A percentile compares a stretch with the other conserved stretches of the same genome.
phyloP scores from a whole-genome alignment of 345 rosid genomes.

The Psidium guajava region DNA sequence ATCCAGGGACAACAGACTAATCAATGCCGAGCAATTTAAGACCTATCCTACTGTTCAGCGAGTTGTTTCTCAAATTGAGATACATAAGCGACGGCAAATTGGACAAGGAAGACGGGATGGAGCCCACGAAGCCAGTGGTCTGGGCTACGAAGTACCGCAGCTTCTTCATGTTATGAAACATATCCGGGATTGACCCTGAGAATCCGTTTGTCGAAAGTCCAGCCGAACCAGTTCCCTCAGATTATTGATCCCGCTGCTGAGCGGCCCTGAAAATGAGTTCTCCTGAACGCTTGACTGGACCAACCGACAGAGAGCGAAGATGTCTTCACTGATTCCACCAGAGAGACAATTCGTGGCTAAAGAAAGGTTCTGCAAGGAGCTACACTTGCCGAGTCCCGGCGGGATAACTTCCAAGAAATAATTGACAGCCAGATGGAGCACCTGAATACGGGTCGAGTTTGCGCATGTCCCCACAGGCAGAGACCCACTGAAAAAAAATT shows the following conservation, averaged over 20 bases:
- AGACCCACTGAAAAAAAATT: not conserved
- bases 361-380: not conserved
- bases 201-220: slow-evolving; percentile 2
- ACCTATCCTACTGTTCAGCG: not conserved
- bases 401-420: not conserved
- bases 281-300: not conserved
- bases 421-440: not conserved
- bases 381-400: not conserved
- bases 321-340: not conserved
- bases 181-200: slow-evolving; percentile 9
- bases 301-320: not conserved
- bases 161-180: slow-evolving; percentile 1
- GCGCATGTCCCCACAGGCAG: not conserved
- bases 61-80: slow-evolving; percentile 1
- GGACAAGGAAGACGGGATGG: too few relatives aligned
- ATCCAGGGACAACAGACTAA: not conserved
- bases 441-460: not conserved
- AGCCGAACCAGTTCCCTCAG: not conserved
- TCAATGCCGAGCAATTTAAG: slow-evolving; percentile 5
- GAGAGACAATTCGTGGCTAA: not conserved
- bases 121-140: not conserved
- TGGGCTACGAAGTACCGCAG: slow-evolving; percentile 2
- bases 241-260: not conserved
- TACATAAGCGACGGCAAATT: not conserved
- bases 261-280: not conserved